Conservation (phyloP, 2,329 filamentous ascomycete species). For the Colletotrichum sp. region DNA sequence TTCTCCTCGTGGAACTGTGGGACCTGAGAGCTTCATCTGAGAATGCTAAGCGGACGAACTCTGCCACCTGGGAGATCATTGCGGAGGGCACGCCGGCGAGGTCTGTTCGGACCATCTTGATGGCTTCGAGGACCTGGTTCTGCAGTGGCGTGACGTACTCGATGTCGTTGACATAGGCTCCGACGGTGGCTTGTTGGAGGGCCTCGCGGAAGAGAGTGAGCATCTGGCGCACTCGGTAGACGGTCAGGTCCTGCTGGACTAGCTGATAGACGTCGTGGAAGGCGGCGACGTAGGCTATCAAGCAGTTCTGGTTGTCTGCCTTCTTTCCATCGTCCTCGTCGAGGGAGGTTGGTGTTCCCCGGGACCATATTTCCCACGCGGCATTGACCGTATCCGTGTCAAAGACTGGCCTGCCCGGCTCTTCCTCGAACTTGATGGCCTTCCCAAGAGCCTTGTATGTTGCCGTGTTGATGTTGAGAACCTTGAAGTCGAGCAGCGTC, state of each 20-base stretch:
- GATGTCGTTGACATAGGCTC: constrained; percentile 72
- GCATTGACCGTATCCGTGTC: constrained; percentile 59
- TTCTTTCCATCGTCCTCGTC: constrained; percentile 40
- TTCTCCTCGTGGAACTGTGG: constrained; percentile 58
- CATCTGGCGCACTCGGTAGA: constrained; percentile 68
- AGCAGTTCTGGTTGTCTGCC: constrained; percentile 76
- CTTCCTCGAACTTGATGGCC: constrained; percentile 59
- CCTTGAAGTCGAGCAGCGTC: constrained; percentile 62
- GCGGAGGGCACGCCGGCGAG: constrained; percentile 67
- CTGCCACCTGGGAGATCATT: constrained; percentile 72
- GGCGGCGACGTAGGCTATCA: constrained; percentile 82
- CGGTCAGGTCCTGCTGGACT: constrained; percentile 65
- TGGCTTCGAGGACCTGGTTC: constrained; percentile 67
- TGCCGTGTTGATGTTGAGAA: constrained; percentile 74
- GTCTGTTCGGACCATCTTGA: constrained; percentile 72
- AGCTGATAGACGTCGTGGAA: constrained; percentile 81
- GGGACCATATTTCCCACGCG: constrained; percentile 74
- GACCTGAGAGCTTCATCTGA: constrained; percentile 35
- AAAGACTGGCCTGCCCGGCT: constrained; percentile 53
- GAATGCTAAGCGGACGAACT: constrained; percentile 75
- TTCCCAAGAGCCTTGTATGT: constrained; percentile 70
- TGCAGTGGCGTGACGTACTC: constrained; percentile 78
- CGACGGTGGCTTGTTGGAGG: constrained; percentile 70
- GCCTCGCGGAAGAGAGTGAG: constrained; percentile 73
- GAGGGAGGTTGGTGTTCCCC: constrained; percentile 58